Evolutionary conservation across 2,329 filamentous ascomycete species (phyloP), one percentile per base, ranked within the genome.

Genomic region (Ophiocordyceps camponoti-floridani): DNA sequence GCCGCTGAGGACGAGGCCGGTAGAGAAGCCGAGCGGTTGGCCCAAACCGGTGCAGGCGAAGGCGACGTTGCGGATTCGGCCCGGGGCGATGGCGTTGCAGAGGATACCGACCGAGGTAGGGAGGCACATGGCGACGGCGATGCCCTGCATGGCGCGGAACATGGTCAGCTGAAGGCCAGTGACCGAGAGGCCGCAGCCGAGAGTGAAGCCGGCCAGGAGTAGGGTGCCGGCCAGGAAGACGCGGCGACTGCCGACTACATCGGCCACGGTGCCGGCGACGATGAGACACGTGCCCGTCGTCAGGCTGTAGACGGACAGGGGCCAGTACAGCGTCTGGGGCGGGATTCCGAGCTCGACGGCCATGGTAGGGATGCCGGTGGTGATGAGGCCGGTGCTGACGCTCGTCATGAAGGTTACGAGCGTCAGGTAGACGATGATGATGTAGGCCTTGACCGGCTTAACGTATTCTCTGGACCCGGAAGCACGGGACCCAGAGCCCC

Each of bases 1-100:
- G 12, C 71, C 71, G 10, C 65, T 68, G 1, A 72, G 48, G 1
- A 74, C 64, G 0, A 75, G 53, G 0, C 71, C 71, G 9, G 71
- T 50, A 0, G 66, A 68, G 49, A 71, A 74, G 0, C 70, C 71
- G 0, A 73, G 52, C 0, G 68, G 64, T 45, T 67, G 63, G 38
- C 62, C 64, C 19, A 69, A 52, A 0, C 70, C 68, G 6, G 70
- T 46, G 45, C 62, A 67, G 0, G 64, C 55, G 48, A 69, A 68
- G 0, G 54, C 63, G 2, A 68, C 44, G 44, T 68, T 69, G 1
- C 66, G 57, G 0, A 50, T 50, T 10, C 57, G 47, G 0, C 65
- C 63, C 0, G 49, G 48, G 0, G 55, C 51, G 4, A 66, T 27
- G 6, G 51, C 53, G 16, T 52, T 50, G 0, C 60, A 55, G 9